These are phyloP conservation scores for Xylaria intraflava DNA, from an alignment of 495 filamentous ascomycete species.

Conservation along the genomic window DNA sequence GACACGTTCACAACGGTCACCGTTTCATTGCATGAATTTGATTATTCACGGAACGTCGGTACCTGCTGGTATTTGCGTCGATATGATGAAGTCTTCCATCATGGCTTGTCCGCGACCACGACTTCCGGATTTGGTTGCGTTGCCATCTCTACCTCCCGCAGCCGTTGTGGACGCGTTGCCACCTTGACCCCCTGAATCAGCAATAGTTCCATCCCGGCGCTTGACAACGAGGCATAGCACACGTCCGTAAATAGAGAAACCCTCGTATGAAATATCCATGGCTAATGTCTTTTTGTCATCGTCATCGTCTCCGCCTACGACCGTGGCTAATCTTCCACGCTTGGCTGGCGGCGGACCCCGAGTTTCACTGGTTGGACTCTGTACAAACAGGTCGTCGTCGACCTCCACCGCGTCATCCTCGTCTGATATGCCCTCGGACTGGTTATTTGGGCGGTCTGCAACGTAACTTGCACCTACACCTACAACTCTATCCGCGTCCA, in stretches of 20 bases:
- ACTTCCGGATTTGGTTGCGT: constrained; percentile 25
- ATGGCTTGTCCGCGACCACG: constrained; percentile 57
- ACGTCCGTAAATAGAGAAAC: constrained; percentile 88
- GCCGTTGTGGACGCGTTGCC: constrained; percentile 17
- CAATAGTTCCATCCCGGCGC: constrained; percentile 30
- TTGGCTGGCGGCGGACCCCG: constrained; percentile 37
- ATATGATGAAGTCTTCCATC: constrained; percentile 90
- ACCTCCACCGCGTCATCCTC: constrained; percentile 15
- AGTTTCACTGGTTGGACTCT: constrained; percentile 16
- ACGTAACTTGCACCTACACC: constrained; percentile 14
- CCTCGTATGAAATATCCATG: constrained; percentile 82
- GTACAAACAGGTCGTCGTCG: constrained; percentile 34
- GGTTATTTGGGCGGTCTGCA: constrained; percentile 8
- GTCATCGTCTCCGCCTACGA: constrained; percentile 31
- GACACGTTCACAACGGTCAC: constrained; percentile 1
- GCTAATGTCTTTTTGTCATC: constrained; percentile 88
- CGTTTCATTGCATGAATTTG: background rate
- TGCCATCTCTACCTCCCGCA: constrained; percentile 18
- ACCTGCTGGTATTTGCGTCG: constrained; percentile 54
- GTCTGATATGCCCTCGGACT: constrained; percentile 21
- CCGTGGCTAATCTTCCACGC: constrained; percentile 37
- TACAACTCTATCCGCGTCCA: constrained; percentile 23
- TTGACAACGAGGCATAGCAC: constrained; percentile 89
- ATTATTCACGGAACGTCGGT: constrained; percentile 23
- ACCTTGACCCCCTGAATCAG: constrained; percentile 21